Evolutionary conservation across 2,329 filamentous ascomycete species (phyloP).

Genomic region (Penicillium sp.): DNA sequence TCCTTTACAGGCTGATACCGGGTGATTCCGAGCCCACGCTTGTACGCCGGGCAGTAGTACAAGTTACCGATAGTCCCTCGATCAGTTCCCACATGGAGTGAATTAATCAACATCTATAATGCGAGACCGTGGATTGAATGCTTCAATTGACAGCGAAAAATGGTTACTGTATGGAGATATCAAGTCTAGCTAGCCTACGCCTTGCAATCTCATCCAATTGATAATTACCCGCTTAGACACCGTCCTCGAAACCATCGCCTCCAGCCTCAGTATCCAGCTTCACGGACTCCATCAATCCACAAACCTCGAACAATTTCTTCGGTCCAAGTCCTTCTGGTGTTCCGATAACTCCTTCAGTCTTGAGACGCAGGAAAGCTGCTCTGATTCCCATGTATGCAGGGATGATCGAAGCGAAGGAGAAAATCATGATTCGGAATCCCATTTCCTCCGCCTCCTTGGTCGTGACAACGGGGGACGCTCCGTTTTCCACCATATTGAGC

Average conservation of each 20-base stretch:
- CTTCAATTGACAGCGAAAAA: not conserved
- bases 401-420: constrained; percentile 39
- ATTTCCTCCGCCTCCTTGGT: constrained; percentile 41
- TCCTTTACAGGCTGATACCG: constrained; percentile 4
- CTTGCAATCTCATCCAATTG: not conserved
- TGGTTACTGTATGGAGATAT: not conserved
- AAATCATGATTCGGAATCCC: constrained; percentile 47
- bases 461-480: constrained; percentile 38
- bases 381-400: constrained; percentile 40
- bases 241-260: constrained; percentile 31
- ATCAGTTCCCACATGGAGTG: not conserved
- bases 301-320: constrained; percentile 42
- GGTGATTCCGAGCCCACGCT: not conserved
- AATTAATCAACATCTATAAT: not conserved
- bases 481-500: constrained; percentile 48
- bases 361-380: constrained; percentile 33
- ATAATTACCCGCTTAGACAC: constrained; percentile 15
- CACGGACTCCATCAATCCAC: constrained; percentile 42
- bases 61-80: not conserved
- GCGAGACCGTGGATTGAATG: not conserved
- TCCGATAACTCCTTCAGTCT: constrained; percentile 37
- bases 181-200: not conserved
- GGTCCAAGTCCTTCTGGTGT: constrained; percentile 33
- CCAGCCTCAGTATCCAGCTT: constrained; percentile 41
- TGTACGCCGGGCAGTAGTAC: constrained; percentile 13